phyloP scores from a whole-genome alignment of 805 yeast species.

The Saccharomycodes ludwigii region DNA sequence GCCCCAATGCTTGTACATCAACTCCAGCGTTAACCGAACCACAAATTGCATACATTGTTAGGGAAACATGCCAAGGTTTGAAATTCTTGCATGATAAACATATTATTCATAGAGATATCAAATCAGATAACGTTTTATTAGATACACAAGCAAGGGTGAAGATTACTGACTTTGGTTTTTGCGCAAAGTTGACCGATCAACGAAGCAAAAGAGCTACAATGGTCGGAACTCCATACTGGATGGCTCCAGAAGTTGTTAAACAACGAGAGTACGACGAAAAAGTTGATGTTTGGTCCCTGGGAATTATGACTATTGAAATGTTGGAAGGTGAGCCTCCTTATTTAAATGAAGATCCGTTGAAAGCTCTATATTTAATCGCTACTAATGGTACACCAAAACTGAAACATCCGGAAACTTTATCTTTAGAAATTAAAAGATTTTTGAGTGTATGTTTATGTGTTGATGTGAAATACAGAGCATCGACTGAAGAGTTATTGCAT shows the following conservation, averaged over 20 bases:
- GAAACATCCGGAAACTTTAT: conserved; percentile 76
- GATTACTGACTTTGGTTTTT: conserved; percentile 94
- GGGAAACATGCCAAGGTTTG: conserved; percentile 82
- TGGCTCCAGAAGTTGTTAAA: conserved; percentile 98
- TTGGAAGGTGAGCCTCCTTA: conserved; percentile 98
- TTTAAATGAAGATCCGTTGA: conserved; percentile 87
- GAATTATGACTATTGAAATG: conserved; percentile 98
- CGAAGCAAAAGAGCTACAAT: conserved; percentile 89
- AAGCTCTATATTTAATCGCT: conserved; percentile 87
- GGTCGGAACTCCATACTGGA: conserved; percentile 99
- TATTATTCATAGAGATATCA: conserved; percentile 93
- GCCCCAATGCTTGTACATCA: conserved; percentile 34
- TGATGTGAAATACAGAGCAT: conserved; percentile 84
- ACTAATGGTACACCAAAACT: conserved; percentile 95
- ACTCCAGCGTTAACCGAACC: conserved; percentile 49
- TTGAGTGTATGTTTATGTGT: conserved; percentile 87
- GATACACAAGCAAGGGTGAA: conserved; percentile 79
- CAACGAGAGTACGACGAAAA: conserved; percentile 94
- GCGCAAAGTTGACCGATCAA: conserved; percentile 81
- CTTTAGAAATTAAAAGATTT: conserved; percentile 71
- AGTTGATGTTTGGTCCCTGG: conserved; percentile 96
- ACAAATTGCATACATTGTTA: conserved; percentile 86
- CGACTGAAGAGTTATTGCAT: conserved; percentile 73
- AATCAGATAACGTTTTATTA: conserved; percentile 85
- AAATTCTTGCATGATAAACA: conserved; percentile 85